Conservation (phyloP, 108 stramenopile genomes). For the Cafeteria roenbergensis region DNA sequence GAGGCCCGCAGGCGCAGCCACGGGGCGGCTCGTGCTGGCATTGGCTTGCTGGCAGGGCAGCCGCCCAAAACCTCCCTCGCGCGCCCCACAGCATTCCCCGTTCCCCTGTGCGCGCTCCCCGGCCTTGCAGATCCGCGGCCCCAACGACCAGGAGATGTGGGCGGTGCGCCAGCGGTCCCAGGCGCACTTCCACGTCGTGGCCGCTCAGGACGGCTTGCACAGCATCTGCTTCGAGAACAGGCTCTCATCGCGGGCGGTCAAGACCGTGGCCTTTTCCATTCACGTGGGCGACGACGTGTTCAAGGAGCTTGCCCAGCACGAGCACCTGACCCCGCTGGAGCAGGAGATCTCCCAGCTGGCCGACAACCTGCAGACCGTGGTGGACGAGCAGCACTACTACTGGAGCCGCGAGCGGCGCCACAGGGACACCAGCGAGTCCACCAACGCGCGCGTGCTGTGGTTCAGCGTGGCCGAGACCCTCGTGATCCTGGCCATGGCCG, state of each 20-base stretch:
- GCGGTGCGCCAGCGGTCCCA: no score
- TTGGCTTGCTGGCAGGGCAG: no score
- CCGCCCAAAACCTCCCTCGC: no score
- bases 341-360: not conserved
- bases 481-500: constrained; percentile 7
- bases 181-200: constrained; percentile 11
- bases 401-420: constrained; percentile 6
- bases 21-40: no score
- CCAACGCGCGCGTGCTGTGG: constrained; percentile 12
- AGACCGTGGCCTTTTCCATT: constrained; percentile 7
- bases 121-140: constrained; percentile 1
- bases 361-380: not conserved
- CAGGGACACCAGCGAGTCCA: constrained; percentile 14
- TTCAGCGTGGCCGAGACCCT: constrained; percentile 4
- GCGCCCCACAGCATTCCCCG: no score
- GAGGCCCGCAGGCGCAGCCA: no score
- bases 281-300: constrained; percentile 12
- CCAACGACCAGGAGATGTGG: no score
- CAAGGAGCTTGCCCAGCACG: constrained; percentile 1
- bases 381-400: constrained; percentile 12
- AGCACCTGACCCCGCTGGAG: not conserved
- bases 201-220: constrained; percentile 6
- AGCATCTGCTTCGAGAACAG: constrained; percentile 16
- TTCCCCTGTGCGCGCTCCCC: no score
- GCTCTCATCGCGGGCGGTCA: constrained; percentile 4